Evolutionary conservation across 2,329 filamentous ascomycete species (phyloP).

Genomic region (Helotiales sp.): DNA sequence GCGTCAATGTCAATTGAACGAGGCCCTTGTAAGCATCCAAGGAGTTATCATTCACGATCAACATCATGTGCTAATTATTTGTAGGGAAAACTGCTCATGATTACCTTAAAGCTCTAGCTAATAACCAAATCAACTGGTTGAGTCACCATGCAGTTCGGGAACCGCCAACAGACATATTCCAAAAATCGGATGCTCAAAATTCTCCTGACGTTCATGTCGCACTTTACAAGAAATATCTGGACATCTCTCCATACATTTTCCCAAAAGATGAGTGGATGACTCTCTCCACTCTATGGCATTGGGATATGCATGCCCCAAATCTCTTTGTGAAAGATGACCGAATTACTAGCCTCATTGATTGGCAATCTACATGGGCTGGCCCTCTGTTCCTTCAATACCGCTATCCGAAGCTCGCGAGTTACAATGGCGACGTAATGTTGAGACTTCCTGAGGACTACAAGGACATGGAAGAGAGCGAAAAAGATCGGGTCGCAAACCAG

Average conservation of each 20-base stretch:
- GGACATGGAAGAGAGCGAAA: slow-evolving; percentile 29
- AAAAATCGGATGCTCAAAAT: slow-evolving; percentile 31
- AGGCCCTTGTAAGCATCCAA: slow-evolving; percentile 40
- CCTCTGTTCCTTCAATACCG: slow-evolving; percentile 26
- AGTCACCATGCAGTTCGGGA: slow-evolving; percentile 30
- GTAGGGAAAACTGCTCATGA: slow-evolving; percentile 37
- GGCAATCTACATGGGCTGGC: slow-evolving; percentile 22
- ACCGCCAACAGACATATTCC: slow-evolving; percentile 25
- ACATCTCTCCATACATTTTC: slow-evolving; percentile 35
- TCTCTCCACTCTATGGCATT: slow-evolving; percentile 40
- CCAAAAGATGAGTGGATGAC: slow-evolving; percentile 26
- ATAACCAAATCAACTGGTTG: slow-evolving; percentile 39
- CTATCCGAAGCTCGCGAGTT: slow-evolving; percentile 33
- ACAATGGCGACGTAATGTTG: slow-evolving; percentile 32
- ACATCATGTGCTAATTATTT: slow-evolving; percentile 11
- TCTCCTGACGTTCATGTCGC: slow-evolving; percentile 34
- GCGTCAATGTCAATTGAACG: slow-evolving; percentile 37
- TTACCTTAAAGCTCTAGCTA: slow-evolving; percentile 35
- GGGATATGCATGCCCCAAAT: slow-evolving; percentile 40
- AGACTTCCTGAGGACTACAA: slow-evolving; percentile 31
- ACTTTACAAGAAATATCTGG: slow-evolving; percentile 37
- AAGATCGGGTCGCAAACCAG: slow-evolving; percentile 26
- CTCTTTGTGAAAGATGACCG: slow-evolving; percentile 39
- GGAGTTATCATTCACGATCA: slow-evolving; percentile 5
- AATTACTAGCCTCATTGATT: slow-evolving; percentile 44